These are phyloP conservation scores for Solanum peruvianum DNA, from an alignment of 257 asterid species.

Conservation along the genomic window DNA sequence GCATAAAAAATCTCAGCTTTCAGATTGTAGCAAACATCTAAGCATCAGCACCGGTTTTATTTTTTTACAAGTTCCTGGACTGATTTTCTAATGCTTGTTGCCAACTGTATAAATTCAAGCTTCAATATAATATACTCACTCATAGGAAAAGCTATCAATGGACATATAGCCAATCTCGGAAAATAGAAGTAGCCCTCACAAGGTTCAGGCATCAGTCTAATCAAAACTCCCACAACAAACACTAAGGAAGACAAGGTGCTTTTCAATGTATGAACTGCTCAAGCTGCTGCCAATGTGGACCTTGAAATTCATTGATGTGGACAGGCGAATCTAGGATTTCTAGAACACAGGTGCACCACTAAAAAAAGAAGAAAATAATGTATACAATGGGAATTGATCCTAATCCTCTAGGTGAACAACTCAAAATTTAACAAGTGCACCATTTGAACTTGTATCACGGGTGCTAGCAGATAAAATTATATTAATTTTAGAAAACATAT, in stretches of 20 bases:
- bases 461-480: background rate
- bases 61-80: background rate
- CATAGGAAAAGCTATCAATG: background rate
- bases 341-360: background rate
- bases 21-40: background rate
- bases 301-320: background rate
- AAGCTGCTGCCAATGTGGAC: background rate
- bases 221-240: background rate
- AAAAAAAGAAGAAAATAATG: background rate
- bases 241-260: background rate
- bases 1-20: constrained; percentile 6
- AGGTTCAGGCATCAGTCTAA: background rate
- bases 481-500: background rate
- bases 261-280: background rate
- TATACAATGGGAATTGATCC: background rate
- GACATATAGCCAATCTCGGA: background rate
- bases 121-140: background rate
- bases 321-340: background rate
- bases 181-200: background rate
- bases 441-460: background rate
- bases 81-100: background rate
- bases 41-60: background rate
- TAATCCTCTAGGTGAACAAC: background rate
- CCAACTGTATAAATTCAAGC: background rate
- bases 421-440: background rate